Conservation (phyloP, 768 basidiomycete genomes). For the Kockovaella imperatae region DNA sequence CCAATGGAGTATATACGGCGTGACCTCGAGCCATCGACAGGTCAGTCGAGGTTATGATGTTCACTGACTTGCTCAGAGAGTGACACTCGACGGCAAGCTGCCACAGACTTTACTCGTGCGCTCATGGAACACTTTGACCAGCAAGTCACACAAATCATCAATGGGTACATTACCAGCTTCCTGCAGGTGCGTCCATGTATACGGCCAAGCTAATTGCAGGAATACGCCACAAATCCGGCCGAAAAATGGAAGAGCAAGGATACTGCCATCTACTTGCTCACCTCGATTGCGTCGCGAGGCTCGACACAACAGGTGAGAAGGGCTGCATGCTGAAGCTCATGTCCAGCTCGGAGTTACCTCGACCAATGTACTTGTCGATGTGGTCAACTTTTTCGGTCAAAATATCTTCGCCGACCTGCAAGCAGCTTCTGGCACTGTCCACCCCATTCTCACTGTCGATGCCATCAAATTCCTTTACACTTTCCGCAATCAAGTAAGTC, state of each 20-base stretch:
- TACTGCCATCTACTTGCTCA: slow-evolving; percentile 82
- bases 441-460: slow-evolving; percentile 89
- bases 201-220: slow-evolving; percentile 23
- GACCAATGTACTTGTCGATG: slow-evolving; percentile 81
- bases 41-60: slow-evolving; percentile 38
- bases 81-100: slow-evolving; percentile 82
- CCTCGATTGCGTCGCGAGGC: slow-evolving; percentile 85
- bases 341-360: slow-evolving; percentile 85
- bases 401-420: slow-evolving; percentile 81
- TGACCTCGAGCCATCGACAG: slow-evolving; percentile 61
- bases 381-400: slow-evolving; percentile 90
- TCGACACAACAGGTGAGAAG: slow-evolving; percentile 68
- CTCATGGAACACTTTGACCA: slow-evolving; percentile 70
- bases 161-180: slow-evolving; percentile 71
- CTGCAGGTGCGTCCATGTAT: slow-evolving; percentile 48
- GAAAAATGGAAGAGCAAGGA: slow-evolving; percentile 88
- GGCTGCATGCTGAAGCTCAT: neutral
- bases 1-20: slow-evolving; percentile 89
- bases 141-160: slow-evolving; percentile 80
- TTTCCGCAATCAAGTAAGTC: slow-evolving; percentile 82
- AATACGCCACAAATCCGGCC: slow-evolving; percentile 53
- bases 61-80: slow-evolving; percentile 50
- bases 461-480: slow-evolving; percentile 91
- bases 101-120: slow-evolving; percentile 89
- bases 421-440: slow-evolving; percentile 58